A percentile compares a stretch with the other conserved stretches of the same genome.
phyloP scores from a whole-genome alignment of 2,329 filamentous ascomycete genomes.

The Fusarium begoniae region DNA sequence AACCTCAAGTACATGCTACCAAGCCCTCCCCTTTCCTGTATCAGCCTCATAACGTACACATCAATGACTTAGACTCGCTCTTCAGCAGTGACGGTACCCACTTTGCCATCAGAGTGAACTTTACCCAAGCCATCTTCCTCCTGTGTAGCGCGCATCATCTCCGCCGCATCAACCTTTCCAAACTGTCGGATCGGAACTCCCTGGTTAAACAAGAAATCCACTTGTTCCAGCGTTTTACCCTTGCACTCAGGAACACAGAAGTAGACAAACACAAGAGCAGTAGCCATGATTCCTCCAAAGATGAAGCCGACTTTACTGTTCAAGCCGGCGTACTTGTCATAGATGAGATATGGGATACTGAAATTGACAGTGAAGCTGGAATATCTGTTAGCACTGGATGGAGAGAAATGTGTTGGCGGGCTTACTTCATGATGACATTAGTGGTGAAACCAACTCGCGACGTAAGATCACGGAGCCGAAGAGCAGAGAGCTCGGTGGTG shows the following conservation, averaged over 20 bases:
- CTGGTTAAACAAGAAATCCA: conserved; percentile 35
- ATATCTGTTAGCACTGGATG: fast-evolving
- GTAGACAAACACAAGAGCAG: conserved; percentile 11
- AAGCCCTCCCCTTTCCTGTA: no score
- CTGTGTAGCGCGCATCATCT: conserved; percentile 7
- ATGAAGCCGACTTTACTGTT: conserved; percentile 36
- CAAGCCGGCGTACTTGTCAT: conserved; percentile 27
- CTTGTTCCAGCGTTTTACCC: conserved; percentile 31
- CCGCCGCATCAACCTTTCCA: conserved; percentile 16
- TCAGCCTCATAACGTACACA: no score
- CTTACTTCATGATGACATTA: conserved; percentile 32
- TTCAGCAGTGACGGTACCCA: background rate
- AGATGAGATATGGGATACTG: conserved; percentile 33
- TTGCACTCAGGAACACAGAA: conserved; percentile 35
- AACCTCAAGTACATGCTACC: no score
- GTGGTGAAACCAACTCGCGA: conserved; percentile 20
- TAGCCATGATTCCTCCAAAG: conserved; percentile 18
- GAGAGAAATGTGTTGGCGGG: fast-evolving
- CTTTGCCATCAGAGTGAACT: background rate
- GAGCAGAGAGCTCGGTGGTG: conserved; percentile 32
- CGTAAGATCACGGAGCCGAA: conserved; percentile 22
- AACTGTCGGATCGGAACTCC: conserved; percentile 25
- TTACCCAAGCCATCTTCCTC: background rate
- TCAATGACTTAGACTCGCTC: background rate
- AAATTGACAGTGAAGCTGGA: conserved; percentile 35